phyloP scores from a whole-genome alignment of 805 yeast species.

The Wickerhamiella allomyrinae region DNA sequence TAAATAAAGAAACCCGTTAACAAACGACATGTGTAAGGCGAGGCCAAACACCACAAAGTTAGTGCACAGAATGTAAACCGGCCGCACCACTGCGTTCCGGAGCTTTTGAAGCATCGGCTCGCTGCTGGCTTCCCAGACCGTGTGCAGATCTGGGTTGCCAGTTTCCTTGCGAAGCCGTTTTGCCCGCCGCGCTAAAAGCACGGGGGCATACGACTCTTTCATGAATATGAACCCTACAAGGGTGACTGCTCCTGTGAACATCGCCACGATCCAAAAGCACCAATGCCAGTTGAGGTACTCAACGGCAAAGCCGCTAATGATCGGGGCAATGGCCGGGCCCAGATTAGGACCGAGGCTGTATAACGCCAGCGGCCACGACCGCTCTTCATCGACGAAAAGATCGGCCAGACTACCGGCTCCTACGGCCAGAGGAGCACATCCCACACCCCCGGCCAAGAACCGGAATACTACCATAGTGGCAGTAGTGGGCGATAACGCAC shows the following conservation, averaged over 20 bases:
- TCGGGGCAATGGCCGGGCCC: slow-evolving; percentile 39
- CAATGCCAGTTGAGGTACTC: slow-evolving; percentile 44
- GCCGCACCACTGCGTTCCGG: slow-evolving; percentile 39
- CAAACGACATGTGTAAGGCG: slow-evolving; percentile 49
- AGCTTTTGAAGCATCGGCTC: slow-evolving; percentile 12
- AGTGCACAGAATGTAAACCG: slow-evolving; percentile 36
- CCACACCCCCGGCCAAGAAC: slow-evolving; percentile 49
- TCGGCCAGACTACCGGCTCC: slow-evolving; percentile 61
- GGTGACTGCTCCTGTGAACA: slow-evolving; percentile 38
- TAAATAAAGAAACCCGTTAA: slow-evolving; percentile 54
- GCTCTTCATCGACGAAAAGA: slow-evolving; percentile 35
- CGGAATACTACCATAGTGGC: slow-evolving; percentile 45
- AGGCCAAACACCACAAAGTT: slow-evolving; percentile 53
- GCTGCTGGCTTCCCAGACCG: slow-evolving; percentile 35
- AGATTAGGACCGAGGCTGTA: slow-evolving; percentile 47
- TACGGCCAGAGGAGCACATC: slow-evolving; percentile 51
- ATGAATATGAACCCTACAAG: slow-evolving; percentile 32
- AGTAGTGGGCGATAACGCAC: slow-evolving; percentile 43
- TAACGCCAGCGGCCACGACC: slow-evolving; percentile 43
- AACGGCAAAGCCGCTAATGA: slow-evolving; percentile 41
- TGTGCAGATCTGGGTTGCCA: slow-evolving; percentile 42
- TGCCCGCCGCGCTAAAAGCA: slow-evolving; percentile 35
- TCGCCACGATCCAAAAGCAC: slow-evolving; percentile 47
- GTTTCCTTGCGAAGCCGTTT: slow-evolving; percentile 34
- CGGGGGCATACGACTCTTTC: slow-evolving; percentile 48